Base-by-base conservation (phyloP, 2,329 filamentous ascomycete genomes). In the Paraphaeosphaeria minitans region DNA sequence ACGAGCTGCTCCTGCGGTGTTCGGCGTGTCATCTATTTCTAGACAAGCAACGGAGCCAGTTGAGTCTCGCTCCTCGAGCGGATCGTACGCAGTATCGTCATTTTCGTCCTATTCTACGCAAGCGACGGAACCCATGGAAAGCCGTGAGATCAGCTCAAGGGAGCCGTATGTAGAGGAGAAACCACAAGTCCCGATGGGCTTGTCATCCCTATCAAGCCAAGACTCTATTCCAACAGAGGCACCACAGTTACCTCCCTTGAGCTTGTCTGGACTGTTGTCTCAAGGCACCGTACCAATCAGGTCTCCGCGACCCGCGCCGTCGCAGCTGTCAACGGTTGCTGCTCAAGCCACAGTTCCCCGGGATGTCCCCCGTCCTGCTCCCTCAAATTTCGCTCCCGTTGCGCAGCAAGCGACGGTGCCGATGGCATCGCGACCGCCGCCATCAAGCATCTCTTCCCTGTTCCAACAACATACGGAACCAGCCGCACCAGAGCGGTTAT, bases 91-190 rank as follows among this genome's bases (percentile, higher is more conserved):
- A 29, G 57, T 58, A 33, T 62, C 64, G n/a, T 58, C 76, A 16
- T 59, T 65, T 41, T 75, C 74, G 37, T 61, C 63, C 10, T 62
- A 77, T 27, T 65, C 66, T 45, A 61, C 69, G 31, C 71, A 76
- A 55, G 61, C 66, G 37, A 69, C 69, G 13, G 70, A 68, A 53
- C 68, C 70, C 16, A 37, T 53, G 21, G 60, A 62, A 54, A 55
- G 37, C 1, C 53, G 21, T 19, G 13, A 21, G 33, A 50, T 22
- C 21, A 31, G 33, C 5, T 39, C 48, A 35, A 39, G 42, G 33
- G 47, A 55, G 9, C 31, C 48, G 21, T 13, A 33, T n/a, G 13
- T 46, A 21, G 58, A 35, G 29, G 46, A 31, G 33, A 42, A 43
- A 16, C n/a, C 22, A 12, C 58, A 56, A 43, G 39, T 51, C 52